A percentile compares a stretch with the other conserved stretches of the same genome.
Evolutionary conservation across 2,329 filamentous ascomycete genomes (phyloP).

Genomic region (Drechslera avenae): DNA sequence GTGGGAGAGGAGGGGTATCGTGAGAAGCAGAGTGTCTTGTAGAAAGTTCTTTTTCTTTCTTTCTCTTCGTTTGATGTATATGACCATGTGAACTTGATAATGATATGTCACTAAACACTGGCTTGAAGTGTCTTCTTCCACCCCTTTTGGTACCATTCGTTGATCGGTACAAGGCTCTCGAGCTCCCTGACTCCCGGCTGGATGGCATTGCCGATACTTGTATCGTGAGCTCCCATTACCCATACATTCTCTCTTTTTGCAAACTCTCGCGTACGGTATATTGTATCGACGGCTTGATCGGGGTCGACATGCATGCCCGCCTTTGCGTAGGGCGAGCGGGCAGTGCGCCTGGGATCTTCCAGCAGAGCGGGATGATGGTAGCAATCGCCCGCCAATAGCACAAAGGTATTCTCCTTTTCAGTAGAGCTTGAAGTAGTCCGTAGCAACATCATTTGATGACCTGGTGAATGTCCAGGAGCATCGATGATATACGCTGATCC

Average conservation of each 20-base stretch:
- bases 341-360: constrained; percentile 33
- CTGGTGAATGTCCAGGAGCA: constrained; percentile 58
- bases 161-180: constrained; percentile 30
- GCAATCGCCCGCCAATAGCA: constrained; percentile 40
- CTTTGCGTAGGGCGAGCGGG: constrained; percentile 38
- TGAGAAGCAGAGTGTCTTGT: neutral
- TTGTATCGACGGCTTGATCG: constrained; percentile 34
- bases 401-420: constrained; percentile 27
- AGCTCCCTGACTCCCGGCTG: constrained; percentile 27
- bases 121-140: constrained; percentile 31
- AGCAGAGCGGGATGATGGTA: constrained; percentile 40
- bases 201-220: constrained; percentile 32
- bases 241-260: constrained; percentile 33
- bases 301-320: constrained; percentile 37
- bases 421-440: constrained; percentile 21
- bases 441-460: constrained; percentile 54
- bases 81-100: no score
- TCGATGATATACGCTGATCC: constrained; percentile 57
- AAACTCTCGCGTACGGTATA: constrained; percentile 30
- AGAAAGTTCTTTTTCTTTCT: no score
- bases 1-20: neutral
- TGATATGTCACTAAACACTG: neutral
- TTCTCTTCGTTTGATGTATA: no score
- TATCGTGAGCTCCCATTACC: constrained; percentile 42
- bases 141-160: constrained; percentile 30